These are phyloP conservation scores for Saccharomycopsis malanga DNA, from an alignment of 805 yeast species.

Conservation along the genomic window DNA sequence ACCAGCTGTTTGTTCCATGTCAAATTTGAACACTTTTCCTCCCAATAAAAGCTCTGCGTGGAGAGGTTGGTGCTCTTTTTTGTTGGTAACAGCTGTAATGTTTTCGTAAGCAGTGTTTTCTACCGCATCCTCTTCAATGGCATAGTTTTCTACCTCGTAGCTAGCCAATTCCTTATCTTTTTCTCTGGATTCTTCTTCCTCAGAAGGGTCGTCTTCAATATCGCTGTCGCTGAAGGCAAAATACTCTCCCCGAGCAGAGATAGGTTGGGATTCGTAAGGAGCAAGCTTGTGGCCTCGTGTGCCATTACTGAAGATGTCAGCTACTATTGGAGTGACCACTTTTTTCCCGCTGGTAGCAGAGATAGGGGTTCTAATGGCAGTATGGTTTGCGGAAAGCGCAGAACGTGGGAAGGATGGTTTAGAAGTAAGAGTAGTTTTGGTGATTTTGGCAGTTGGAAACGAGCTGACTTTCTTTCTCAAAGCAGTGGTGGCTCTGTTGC, in stretches of 20 bases:
- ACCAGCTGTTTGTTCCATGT: background rate
- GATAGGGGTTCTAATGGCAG: background rate
- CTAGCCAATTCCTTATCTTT: conserved; percentile 1
- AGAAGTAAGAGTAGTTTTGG: conserved; percentile 1
- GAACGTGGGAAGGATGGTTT: conserved; percentile 1
- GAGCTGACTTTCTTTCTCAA: conserved; percentile 1
- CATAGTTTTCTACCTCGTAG: conserved; percentile 14
- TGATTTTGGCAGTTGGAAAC: background rate
- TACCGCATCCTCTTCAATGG: conserved; percentile 19
- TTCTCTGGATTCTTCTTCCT: background rate
- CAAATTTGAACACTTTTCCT: conserved; percentile 4
- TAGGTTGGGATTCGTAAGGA: conserved; percentile 18
- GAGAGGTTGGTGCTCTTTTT: background rate
- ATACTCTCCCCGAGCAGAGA: conserved; percentile 12
- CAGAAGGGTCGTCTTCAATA: background rate
- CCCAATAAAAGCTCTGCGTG: conserved; percentile 1
- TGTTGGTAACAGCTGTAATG: too few relatives aligned
- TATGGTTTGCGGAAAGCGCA: background rate
- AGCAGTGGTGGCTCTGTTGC: background rate
- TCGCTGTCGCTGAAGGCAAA: conserved; percentile 10
- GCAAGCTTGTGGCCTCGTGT: conserved; percentile 6
- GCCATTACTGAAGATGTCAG: conserved; percentile 11
- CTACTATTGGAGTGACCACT: conserved; percentile 12
- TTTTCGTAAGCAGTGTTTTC: background rate
- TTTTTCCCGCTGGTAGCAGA: background rate